These are phyloP conservation scores for Nakazawaea holstii DNA, from an alignment of 805 yeast species.

Conservation along the genomic window DNA sequence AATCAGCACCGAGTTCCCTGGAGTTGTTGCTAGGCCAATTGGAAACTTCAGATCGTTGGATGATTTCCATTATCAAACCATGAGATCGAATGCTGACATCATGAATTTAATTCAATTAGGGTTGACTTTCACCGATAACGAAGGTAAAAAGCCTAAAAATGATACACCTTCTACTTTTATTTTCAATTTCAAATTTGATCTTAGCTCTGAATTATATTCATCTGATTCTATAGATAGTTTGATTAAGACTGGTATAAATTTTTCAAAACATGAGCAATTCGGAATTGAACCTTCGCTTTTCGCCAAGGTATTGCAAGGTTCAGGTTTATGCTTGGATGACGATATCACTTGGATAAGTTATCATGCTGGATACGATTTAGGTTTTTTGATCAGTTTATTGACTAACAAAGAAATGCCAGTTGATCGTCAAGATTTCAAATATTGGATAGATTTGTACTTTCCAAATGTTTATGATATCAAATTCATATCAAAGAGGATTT, in stretches of 20 bases:
- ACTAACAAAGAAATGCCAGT: conserved; percentile 74
- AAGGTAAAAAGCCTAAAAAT: conserved; percentile 62
- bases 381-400: conserved; percentile 75
- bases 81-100: conserved; percentile 86
- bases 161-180: conserved; percentile 84
- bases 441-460: conserved; percentile 67
- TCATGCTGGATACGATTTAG: conserved; percentile 93
- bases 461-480: conserved; percentile 85
- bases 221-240: conserved; percentile 78
- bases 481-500: conserved; percentile 28
- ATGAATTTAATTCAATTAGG: conserved; percentile 84
- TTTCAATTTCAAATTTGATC: conserved; percentile 83
- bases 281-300: conserved; percentile 81
- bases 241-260: conserved; percentile 77
- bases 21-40: conserved; percentile 92
- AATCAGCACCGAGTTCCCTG: conserved; percentile 91
- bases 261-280: conserved; percentile 61
- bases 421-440: conserved; percentile 70
- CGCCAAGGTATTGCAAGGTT: conserved; percentile 78
- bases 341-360: conserved; percentile 83
- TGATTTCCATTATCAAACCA: conserved; percentile 94
- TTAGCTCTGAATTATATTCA: conserved; percentile 76
- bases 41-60: conserved; percentile 86
- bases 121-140: conserved; percentile 62
- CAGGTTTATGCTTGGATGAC: conserved; percentile 75